Conservation (phyloP, 352 stramenopile species). For the Phytophthora citricola region DNA sequence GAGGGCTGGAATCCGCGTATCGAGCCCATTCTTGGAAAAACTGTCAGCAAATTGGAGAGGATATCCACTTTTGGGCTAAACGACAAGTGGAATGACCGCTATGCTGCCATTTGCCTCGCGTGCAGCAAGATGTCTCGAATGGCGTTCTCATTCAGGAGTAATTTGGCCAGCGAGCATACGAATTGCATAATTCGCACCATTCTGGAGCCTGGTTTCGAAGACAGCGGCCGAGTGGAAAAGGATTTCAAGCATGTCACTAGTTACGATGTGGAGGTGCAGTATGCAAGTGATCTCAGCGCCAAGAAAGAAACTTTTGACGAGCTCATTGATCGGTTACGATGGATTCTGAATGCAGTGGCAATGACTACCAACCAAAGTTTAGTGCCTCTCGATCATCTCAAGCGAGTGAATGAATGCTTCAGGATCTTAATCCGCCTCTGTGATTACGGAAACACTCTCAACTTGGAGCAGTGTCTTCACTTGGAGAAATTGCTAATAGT, state of each 20-base stretch:
- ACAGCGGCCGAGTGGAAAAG: not conserved
- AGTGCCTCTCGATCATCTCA: conserved; percentile 14
- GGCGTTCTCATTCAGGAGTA: conserved; percentile 10
- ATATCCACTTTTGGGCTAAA: conserved; percentile 13
- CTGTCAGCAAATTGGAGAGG: conserved; percentile 6
- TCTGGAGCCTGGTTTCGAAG: conserved; percentile 14
- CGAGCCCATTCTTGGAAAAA: conserved; percentile 14
- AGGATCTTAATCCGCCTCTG: conserved; percentile 10
- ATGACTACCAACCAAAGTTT: conserved; percentile 14
- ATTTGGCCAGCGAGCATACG: not conserved
- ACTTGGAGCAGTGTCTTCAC: conserved; percentile 22
- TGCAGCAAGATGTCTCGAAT: conserved; percentile 23
- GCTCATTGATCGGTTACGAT: conserved; percentile 23
- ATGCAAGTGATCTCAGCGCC: not conserved
- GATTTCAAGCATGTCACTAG: conserved; percentile 13
- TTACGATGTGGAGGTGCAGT: conserved; percentile 7
- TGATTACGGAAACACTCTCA: conserved; percentile 20
- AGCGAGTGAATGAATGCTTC: conserved; percentile 18
- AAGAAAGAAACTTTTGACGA: conserved; percentile 22
- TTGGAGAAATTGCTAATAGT: conserved; percentile 25
- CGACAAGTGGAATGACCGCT: conserved; percentile 25
- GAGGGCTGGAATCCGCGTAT: conserved; percentile 16
- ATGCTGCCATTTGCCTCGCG: conserved; percentile 13
- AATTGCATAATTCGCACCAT: not conserved
- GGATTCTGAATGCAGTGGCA: conserved; percentile 22